Evolutionary conservation across 108 stramenopile genomes (phyloP), one percentile per base, ranked within the genome.

Genomic region (Cyclotella atomus): DNA sequence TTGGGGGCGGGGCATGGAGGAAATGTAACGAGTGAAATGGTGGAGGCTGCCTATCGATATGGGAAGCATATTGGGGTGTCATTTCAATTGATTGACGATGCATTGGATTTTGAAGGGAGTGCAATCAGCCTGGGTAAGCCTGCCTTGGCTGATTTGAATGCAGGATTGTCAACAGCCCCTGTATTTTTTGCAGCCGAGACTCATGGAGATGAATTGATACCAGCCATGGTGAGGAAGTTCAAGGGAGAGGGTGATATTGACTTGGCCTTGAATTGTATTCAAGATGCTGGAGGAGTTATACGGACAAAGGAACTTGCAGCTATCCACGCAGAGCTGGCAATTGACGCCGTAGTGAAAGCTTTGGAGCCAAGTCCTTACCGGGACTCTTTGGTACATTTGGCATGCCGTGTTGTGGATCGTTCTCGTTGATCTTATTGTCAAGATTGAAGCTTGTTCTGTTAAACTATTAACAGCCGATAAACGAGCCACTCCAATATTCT

Each of bases 51-150:
- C 28, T 98, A 95, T 68, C 74, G 73, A 7, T 99, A 97, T 75
- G 99, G 98, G 23, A 97, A 97, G 76, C 94, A 97, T 79, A 75
- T 97, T n/a, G 99, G 99, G 2, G 95, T 96, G 65, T 97, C 97
- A 15, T 99, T 99, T 70, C 99, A 99, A 67, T 84, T 99, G 54
- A 94, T 99, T 25, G 99, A 99, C 76, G 99, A 99, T 73, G 94
- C 93, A 3, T 84, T 99, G 65, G 99, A 99, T 77, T 99, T 97
- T 72, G 96, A 97, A 71, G 98, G 97, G 5, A 85, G 79, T 72
- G 70, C 86, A 2, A 49, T 75, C 0, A 81, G 84, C 16, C 78
- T 98, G 69, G 99, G 99, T 23, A 99, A 99, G 59, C 97, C 98
- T 16, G 92, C 97, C 0, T 67, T 97, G 69, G 89, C 92, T 23